Conservation (phyloP, 306 rosid species). For the Styphnolobium japonicum region DNA sequence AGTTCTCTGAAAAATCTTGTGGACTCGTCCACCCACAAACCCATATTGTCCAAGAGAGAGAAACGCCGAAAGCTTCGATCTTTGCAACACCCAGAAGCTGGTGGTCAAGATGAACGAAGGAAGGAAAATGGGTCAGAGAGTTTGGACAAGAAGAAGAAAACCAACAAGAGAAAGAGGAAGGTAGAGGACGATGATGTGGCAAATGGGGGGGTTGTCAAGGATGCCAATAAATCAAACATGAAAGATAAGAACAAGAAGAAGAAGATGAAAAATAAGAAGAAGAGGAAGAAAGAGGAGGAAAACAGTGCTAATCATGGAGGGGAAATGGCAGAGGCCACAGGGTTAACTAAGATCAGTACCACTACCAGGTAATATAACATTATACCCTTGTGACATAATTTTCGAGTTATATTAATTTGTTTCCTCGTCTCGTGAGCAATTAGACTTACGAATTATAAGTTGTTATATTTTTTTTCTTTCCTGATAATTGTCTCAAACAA, state of each 20-base stretch:
- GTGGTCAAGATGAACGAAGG: constrained; percentile 10
- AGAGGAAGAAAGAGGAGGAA: constrained; percentile 29
- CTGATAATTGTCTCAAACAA: background rate
- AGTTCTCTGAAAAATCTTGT: constrained; percentile 52
- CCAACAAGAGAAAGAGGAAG: constrained; percentile 38
- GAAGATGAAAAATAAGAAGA: constrained; percentile 30
- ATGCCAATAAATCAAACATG: background rate
- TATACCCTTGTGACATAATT: too few relatives aligned
- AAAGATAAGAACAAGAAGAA: constrained; percentile 22
- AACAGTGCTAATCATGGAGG: constrained; percentile 31
- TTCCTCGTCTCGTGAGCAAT: too few relatives aligned
- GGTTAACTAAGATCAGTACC: constrained; percentile 24
- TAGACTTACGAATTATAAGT: background rate
- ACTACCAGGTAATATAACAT: constrained; percentile 44
- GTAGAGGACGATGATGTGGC: constrained; percentile 26
- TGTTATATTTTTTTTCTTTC: background rate
- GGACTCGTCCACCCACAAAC: constrained; percentile 40
- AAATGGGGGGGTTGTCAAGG: constrained; percentile 33
- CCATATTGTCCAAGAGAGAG: constrained; percentile 76
- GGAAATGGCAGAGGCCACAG: constrained; percentile 29
- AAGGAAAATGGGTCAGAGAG: constrained; percentile 33
- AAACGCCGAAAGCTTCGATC: constrained; percentile 53
- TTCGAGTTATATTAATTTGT: too few relatives aligned
- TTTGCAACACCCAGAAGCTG: constrained; percentile 17
- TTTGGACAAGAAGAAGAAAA: constrained; percentile 28